phyloP scores from a whole-genome alignment of 257 asterid species.

The Nicotiana noctiflora region DNA sequence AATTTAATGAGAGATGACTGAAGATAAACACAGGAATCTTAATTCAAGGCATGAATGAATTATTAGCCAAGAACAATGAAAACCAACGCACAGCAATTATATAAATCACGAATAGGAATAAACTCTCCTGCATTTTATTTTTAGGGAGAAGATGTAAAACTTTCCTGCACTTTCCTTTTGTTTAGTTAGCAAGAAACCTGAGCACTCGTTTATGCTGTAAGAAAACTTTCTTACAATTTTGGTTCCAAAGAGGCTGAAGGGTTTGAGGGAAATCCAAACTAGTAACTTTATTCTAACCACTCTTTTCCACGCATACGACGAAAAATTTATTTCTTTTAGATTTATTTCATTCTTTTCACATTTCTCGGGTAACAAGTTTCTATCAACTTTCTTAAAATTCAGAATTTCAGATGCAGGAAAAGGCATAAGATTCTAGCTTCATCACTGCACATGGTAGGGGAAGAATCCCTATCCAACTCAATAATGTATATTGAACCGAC shows the following conservation, averaged over 20 bases:
- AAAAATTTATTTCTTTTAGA: not conserved
- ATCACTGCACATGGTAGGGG: not conserved
- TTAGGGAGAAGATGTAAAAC: too few relatives aligned
- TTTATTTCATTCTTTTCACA: not conserved
- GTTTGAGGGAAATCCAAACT: not conserved
- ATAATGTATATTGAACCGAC: not conserved
- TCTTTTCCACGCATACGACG: not conserved
- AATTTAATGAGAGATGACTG: not conserved
- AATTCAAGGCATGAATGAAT: not conserved
- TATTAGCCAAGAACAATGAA: not conserved
- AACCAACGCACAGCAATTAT: not conserved
- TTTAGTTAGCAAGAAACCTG: not conserved
- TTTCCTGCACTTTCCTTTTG: not conserved
- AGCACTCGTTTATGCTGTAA: not conserved
- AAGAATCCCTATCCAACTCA: not conserved
- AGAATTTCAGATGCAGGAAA: not conserved
- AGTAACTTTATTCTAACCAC: not conserved
- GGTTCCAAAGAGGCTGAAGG: not conserved
- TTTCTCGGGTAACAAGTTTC: not conserved
- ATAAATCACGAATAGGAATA: not conserved
- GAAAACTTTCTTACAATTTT: not conserved
- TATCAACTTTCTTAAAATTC: not conserved
- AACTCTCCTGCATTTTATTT: too few relatives aligned
- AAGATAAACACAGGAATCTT: not conserved
- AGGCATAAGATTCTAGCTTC: not conserved